Base-by-base conservation (phyloP, 2,329 filamentous ascomycete species). In the Fusarium redolens region DNA sequence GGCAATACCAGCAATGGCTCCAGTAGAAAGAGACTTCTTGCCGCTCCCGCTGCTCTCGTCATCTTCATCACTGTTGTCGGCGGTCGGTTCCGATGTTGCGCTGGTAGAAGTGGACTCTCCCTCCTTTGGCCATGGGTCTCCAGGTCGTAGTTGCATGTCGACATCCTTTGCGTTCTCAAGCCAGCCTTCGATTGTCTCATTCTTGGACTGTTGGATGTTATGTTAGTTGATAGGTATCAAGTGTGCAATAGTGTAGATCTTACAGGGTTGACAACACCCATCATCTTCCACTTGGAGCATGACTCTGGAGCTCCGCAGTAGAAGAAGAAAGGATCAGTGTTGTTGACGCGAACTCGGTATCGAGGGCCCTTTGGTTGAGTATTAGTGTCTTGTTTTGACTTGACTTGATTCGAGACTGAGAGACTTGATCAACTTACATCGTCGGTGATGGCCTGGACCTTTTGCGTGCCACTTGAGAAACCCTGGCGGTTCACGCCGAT, bases 251-350 rank as follows among this genome's bases (percentile, higher is more conserved):
- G 30, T 11, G 1, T 25, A 22, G 25, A n/a, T 25, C 35, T 68
- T 83, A 91, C 88, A 11, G 91, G 88, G 77, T 95, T 96, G 73
- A 96, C 91, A 3, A 89, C 92, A 6, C 92, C 93, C 20, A 96
- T 87, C 93, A 96, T 96, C 28, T 89, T 86, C 47, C 91, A 86
- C 5, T 82, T 79, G 6, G 86, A 85, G 76, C 93, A 96, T 4
- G 91, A 93, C 1, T 85, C 86, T 0, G 89, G 86, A 0, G 92
- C 92, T 1, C 90, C 89, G 71, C 91, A 94, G 79, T 93, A 94
- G 80, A 88, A 92, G 79, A 91, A 93, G 20, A 91, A 87, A 0
- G 92, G 91, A 28, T 87, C 80, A 0, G 90, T 91, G 71, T 90
- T 84, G 73, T 92, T 92, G 63, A 93, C 83, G 25, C 70, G 73